Evolutionary conservation across 495 filamentous ascomycete genomes (phyloP), one percentile per base, ranked within the genome.

Genomic region (Glarea lozoyensis): DNA sequence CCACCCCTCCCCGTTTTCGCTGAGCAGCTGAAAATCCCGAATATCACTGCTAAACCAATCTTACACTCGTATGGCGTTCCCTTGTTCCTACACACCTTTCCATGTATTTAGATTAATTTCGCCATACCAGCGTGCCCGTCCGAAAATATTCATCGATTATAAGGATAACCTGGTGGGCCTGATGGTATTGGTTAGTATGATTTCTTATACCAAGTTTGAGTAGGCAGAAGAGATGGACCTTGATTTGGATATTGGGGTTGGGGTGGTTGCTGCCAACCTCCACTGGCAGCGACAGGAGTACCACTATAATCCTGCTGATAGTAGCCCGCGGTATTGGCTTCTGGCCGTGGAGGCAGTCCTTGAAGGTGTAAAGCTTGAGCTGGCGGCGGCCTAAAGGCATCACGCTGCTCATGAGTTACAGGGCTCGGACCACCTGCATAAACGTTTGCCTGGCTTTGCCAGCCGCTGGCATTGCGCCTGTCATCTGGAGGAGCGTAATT

Each of bases 251-350:
- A n/a, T n/a, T n/a, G n/a, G n/a, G n/a, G n/a, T n/a, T n/a, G n/a
- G n/a, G n/a, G n/a, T n/a, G n/a, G n/a, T n/a, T n/a, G n/a, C 22
- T 37, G 35, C 35, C 35, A 37, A 19, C 33, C 21, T 3, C 21
- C 40, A 27, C 19, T 42, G 17, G 7, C 21, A 27, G 15, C 29
- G 22, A 20, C 37, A 20, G 17, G 40, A 37, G 35, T 19, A 21
- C 35, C 35, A 21, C 15, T 19, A 37, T 20, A 10, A 19, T 21
- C 5, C 17, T 4, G 18, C 32, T 19, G 27, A 31, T 37, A 21
- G 24, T 41, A 46, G 3, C 49, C 49, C 41, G 49, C 36, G 29
- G 35, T 40, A 48, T 45, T 52, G 37, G 45, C 33, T 21, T 45
- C 49, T 52, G 49, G 45, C 5, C 43, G 4, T 18, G 45, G 39